Conservation (phyloP, 305 asterid genomes). For the Andrographis paniculata region DNA sequence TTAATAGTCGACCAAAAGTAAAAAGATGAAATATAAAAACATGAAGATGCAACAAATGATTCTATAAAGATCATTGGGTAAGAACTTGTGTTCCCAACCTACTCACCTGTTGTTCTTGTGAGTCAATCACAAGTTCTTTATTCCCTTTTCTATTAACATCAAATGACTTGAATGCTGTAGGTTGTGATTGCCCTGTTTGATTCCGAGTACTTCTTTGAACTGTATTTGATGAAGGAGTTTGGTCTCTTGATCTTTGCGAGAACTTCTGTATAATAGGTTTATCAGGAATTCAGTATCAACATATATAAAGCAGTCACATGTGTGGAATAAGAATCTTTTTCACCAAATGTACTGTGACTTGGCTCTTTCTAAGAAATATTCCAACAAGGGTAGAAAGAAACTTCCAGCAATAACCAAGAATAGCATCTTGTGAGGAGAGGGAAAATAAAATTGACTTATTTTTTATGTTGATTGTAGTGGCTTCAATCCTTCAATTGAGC, state of each 20-base stretch:
- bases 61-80: neutral
- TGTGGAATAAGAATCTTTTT: no score
- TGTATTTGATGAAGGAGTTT: slow-evolving; percentile 30
- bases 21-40: neutral
- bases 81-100: neutral
- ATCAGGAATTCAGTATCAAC: no score
- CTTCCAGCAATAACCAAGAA: no score
- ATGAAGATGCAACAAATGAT: neutral
- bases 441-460: no score
- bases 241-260: slow-evolving; percentile 35
- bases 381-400: no score
- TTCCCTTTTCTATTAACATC: slow-evolving; percentile 51
- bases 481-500: no score
- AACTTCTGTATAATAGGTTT: slow-evolving; percentile 26
- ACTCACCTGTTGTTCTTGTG: slow-evolving; percentile 55
- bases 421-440: no score
- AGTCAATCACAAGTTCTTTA: slow-evolving; percentile 40
- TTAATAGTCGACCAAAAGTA: no score
- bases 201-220: slow-evolving; percentile 29
- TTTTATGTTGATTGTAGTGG: no score
- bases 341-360: slow-evolving; percentile 30
- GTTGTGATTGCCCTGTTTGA: slow-evolving; percentile 37
- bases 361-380: no score
- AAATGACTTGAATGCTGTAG: slow-evolving; percentile 37
- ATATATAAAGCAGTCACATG: no score